Evolutionary conservation across 2,329 filamentous ascomycete species (phyloP).

Genomic region (Fusarium pseudoanthophilum): DNA sequence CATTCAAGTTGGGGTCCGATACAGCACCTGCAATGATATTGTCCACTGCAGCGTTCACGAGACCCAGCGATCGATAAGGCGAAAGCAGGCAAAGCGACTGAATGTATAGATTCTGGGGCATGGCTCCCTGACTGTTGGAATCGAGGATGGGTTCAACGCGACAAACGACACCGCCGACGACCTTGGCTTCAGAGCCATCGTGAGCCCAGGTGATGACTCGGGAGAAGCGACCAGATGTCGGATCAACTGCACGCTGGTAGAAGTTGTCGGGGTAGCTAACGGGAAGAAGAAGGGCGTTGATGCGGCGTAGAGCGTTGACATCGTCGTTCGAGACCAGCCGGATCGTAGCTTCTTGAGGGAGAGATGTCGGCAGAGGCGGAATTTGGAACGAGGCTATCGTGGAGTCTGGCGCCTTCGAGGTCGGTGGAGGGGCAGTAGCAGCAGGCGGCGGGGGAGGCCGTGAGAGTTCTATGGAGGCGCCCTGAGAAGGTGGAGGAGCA

Average conservation of each 20-base stretch:
- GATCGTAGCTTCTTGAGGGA: slow-evolving; percentile 63
- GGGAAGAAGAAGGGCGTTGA: slow-evolving; percentile 72
- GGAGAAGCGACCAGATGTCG: slow-evolving; percentile 64
- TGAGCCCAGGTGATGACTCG: slow-evolving; percentile 70
- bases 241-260: slow-evolving; percentile 66
- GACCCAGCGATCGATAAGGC: slow-evolving; percentile 69
- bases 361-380: slow-evolving; percentile 48
- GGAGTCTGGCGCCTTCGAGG: slow-evolving; percentile 34
- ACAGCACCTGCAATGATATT: slow-evolving; percentile 58
- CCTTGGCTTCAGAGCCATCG: slow-evolving; percentile 55
- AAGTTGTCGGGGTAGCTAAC: slow-evolving; percentile 73
- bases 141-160: slow-evolving; percentile 61
- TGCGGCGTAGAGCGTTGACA: slow-evolving; percentile 68
- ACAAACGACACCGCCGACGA: slow-evolving; percentile 71
- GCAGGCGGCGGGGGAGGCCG: slow-evolving; percentile 34
- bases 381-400: slow-evolving; percentile 32
- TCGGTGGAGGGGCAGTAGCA: slow-evolving; percentile 44
- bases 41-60: slow-evolving; percentile 67
- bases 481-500: slow-evolving; percentile 48
- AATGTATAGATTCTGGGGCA: slow-evolving; percentile 67
- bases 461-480: slow-evolving; percentile 36
- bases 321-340: slow-evolving; percentile 62
- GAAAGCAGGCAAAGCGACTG: slow-evolving; percentile 72
- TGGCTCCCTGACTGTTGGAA: slow-evolving; percentile 17
- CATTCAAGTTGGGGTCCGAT: slow-evolving; percentile 51